Base-by-base conservation (phyloP, 2,329 filamentous ascomycete genomes). In the Trichoderma atrobrunneum region DNA sequence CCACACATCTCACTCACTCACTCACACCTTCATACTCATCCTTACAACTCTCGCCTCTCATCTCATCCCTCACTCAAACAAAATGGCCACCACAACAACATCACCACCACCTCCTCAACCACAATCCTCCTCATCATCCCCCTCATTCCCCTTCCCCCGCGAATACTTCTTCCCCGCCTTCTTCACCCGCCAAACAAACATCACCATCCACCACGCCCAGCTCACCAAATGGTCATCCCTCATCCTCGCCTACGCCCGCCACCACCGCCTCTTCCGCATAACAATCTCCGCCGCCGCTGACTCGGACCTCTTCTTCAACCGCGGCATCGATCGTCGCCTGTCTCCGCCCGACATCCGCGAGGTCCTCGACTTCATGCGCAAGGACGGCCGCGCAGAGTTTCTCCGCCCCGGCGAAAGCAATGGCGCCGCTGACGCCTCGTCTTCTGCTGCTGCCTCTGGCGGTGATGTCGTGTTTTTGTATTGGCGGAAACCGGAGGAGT, bases 401-500 rank as follows among this genome's bases (percentile, higher is more conserved):
- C 84, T 93, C 32, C 75, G 72, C 24, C 76, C 72, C 51, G 66
- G n/a, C n/a, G n/a, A 21, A 18, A n/a, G 76, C 76, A 75, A 79
- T 76, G 74, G 78, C 59, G 80, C 82, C 70, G 75, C 78, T 74
- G 74, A 77, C 4, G 75, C 26, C 3, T 36, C 66, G 32, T 18
- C 36, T 26, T 32, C 65, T 12, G 28, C 66, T 14, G 16, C 67
- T 32, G 76, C 72, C 16, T 18, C 12, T 12, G n/a, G 57, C 36
- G 66, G 76, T 76, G 82, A 89, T 56, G 84, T 89, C 14, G 90
- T 87, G 21, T 95, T 91, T 87, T 84, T 98, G 3, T 97, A 91
- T 84, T 98, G 95, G 95, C 88, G 89, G 74, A 92, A 89, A 77
- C 91, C 92, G 0, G 93, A 97, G 79, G 95, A 98, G 84, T 99